Base-by-base conservation (phyloP, 495 filamentous ascomycete genomes). In the Penicillium angulare region DNA sequence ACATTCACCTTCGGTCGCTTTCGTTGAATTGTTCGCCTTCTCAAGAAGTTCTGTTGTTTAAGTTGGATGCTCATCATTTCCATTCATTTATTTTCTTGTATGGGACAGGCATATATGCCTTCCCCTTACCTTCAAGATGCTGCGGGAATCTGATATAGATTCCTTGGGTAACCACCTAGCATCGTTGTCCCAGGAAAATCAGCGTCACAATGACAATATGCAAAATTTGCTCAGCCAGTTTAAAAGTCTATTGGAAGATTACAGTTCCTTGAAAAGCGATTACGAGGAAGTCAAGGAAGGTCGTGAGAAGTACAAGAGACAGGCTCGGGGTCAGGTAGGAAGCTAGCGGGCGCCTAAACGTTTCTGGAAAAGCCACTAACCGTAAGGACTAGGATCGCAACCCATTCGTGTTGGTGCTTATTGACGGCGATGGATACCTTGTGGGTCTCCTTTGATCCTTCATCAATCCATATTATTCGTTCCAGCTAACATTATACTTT, bases 341-440 rank as follows among this genome's bases (percentile, higher is more conserved):
- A 44, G 22, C 35, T 32, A 33, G 29, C 31, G 20, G 24, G 16
- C 7, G 32, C 20, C 47, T 21, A 38, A 40, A 26, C 27, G 26
- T 27, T 15, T 17, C 22, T 5, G 35, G 47, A 41, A 32, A 29
- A 13, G 35, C 9, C 26, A 23, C 47, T 49, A 15, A 49, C 36
- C 12, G n/a, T 41, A 27, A 16, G 15, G 12, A 2, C 35, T 47
- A 77, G 69, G 77, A 78, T 7, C 75, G 72, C n/a, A 84, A 80
- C 54, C 76, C 83, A 3, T 85, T 83, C 49, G 77, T 79, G 0
- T 68, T 83, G 15, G 78, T 85, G 7, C 65, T 86, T 5, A 65
- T 86, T 18, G 83, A 87, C 51, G 81, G 82, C 24, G 80, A 86
- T 61, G 79, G 78, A 4, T 86, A 84, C 57, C 64, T 82, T 24